Evolutionary conservation across 2,329 filamentous ascomycete species (phyloP), one percentile per base, ranked within the genome.

Genomic region (Gremmenia infestans): DNA sequence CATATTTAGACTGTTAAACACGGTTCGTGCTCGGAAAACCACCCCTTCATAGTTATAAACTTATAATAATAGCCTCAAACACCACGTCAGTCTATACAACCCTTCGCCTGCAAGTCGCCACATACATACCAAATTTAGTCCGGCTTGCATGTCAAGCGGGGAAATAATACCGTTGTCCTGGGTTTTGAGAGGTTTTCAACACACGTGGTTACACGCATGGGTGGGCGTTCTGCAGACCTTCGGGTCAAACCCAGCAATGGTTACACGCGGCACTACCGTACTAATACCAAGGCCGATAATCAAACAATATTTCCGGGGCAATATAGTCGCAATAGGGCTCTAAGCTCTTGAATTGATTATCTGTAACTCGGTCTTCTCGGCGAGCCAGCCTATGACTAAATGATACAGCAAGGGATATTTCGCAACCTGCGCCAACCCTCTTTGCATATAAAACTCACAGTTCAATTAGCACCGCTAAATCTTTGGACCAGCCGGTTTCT

Each of bases 151-250:
- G 17, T 17, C 17, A 12, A 49, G 36, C 37, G 47, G 46, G 39
- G 47, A 49, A 54, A 49, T 23, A 9, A 32, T 23, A 49, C 52
- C 39, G 39, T 50, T 45, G 25, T 50, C 45, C 46, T 50, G 46
- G 46, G 37, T 45, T 25, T 37, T 37, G 52, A 17, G 19, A 28
- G 19, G 43, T 32, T 25, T 49, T 37, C 52, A 32, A 48, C 42
- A 39, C 7, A 42, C 37, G 15, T 17, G 37, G 48, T 50, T 36
- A 36, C 48, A 50, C 45, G 25, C 23, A 14, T 48, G 25, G 14
- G 4, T n/a, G 45, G n/a, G 22, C n/a, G 22, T 14, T 25, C 12
- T 32, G 17, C 45, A 32, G 45, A 15, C n/a, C 12, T 28, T 22
- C 45, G 22, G 23, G 36, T 39, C 11, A 40, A 7, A 7, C 17